phyloP scores from a whole-genome alignment of 2,329 filamentous ascomycete genomes.

The Colletotrichum cordylinicola region DNA sequence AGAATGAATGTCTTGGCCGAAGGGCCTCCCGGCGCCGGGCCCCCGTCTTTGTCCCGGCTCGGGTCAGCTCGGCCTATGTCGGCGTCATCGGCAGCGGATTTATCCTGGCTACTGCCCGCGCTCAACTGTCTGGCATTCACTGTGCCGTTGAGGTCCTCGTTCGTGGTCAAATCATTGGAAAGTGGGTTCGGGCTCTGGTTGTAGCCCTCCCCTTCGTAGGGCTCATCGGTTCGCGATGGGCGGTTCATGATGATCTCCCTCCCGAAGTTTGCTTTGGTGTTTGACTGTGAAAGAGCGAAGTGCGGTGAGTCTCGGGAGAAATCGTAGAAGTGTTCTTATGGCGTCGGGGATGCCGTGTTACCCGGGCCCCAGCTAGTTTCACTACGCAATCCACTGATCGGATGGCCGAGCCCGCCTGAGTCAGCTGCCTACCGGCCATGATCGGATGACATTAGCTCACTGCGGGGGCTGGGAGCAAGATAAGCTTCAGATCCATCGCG shows the following conservation, averaged over 20 bases:
- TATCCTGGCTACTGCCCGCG: background rate
- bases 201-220: conserved; percentile 33
- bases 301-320: background rate
- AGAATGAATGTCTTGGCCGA: conserved; percentile 6
- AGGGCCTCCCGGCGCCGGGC: background rate
- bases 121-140: conserved; percentile 34
- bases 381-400: background rate
- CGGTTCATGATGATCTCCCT: conserved; percentile 17
- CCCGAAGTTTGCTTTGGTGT: background rate
- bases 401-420: background rate
- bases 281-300: background rate
- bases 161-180: conserved; percentile 52
- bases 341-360: background rate
- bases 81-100: background rate
- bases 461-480: background rate
- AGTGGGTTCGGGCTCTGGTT: conserved; percentile 54
- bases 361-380: background rate
- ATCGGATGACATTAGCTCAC: background rate
- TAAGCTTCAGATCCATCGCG: background rate
- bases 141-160: conserved; percentile 49
- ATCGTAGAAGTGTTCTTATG: background rate
- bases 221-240: conserved; percentile 24
- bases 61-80: background rate
- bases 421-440: background rate
- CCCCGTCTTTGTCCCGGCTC: background rate